phyloP scores from a whole-genome alignment of 2,329 filamentous ascomycete genomes.

The Beauveria varroae region DNA sequence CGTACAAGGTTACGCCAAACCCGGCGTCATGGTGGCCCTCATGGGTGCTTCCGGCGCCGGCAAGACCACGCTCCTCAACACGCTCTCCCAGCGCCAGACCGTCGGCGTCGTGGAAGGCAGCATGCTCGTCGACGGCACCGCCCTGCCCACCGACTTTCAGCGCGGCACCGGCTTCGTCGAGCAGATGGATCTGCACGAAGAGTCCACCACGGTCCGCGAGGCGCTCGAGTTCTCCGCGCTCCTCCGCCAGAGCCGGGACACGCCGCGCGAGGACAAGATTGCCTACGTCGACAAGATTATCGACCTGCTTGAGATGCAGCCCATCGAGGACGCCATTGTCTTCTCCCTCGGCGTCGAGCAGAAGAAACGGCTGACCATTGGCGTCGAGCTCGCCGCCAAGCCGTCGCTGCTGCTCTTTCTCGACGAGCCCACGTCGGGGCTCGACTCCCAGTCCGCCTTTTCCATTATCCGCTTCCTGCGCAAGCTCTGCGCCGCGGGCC shows the following conservation, averaged over 20 bases:
- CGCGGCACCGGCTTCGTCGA: conserved; percentile 65
- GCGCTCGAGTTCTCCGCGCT: conserved; percentile 59
- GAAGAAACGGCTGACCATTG: conserved; percentile 48
- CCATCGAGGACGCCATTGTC: conserved; percentile 56
- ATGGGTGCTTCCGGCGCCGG: conserved; percentile 78
- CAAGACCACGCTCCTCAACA: conserved; percentile 78
- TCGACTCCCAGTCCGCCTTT: conserved; percentile 51
- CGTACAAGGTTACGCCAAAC: conserved; percentile 71
- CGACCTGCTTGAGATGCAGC: conserved; percentile 60
- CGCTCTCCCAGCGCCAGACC: conserved; percentile 62
- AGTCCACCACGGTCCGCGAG: conserved; percentile 58
- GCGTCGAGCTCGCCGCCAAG: conserved; percentile 48
- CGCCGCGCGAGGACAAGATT: conserved; percentile 54
- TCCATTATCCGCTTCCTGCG: conserved; percentile 55
- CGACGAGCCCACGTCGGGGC: conserved; percentile 54
- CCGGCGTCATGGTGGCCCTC: conserved; percentile 70
- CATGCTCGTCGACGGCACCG: conserved; percentile 69
- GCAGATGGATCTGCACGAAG: conserved; percentile 61
- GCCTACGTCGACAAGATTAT: conserved; percentile 62
- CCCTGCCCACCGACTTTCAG: conserved; percentile 68
- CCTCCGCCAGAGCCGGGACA: conserved; percentile 52
- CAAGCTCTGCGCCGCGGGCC: conserved; percentile 52
- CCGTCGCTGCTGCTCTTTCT: conserved; percentile 56
- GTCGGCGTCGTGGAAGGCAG: conserved; percentile 70
- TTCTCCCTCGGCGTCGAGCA: conserved; percentile 55